A percentile compares a stretch with the other conserved stretches of the same genome.
Evolutionary conservation across 352 stramenopile species (phyloP).

Genomic region (Elongisporangium anandrum): DNA sequence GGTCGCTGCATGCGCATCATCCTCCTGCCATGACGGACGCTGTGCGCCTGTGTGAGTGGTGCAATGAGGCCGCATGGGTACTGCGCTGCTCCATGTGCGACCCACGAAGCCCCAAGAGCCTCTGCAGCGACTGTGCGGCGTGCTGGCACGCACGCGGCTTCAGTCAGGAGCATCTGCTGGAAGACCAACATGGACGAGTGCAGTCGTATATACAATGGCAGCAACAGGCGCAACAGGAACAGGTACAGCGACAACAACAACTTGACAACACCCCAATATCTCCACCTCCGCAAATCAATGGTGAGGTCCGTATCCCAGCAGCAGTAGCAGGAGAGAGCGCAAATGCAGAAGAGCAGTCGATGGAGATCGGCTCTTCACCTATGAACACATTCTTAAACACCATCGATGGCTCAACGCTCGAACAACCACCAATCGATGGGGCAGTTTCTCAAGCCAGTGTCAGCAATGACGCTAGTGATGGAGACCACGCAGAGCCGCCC

Average conservation of each 20-base stretch:
- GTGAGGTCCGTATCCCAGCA: background rate
- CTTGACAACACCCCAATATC: background rate
- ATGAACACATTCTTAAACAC: background rate
- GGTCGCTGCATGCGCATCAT: background rate
- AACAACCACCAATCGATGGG: background rate
- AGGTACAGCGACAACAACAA: background rate
- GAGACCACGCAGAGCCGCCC: background rate
- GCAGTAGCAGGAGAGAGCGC: background rate
- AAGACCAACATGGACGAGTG: conserved; percentile 13
- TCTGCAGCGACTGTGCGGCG: conserved; percentile 22
- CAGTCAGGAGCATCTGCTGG: conserved; percentile 24
- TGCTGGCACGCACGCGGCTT: conserved; percentile 38
- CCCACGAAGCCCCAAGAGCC: conserved; percentile 21
- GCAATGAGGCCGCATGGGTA: conserved; percentile 16
- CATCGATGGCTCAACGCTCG: background rate
- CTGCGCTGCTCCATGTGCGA: conserved; percentile 34
- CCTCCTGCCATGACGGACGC: background rate
- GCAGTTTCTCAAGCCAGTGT: background rate
- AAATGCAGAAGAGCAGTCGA: background rate
- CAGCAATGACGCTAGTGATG: background rate
- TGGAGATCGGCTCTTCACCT: background rate
- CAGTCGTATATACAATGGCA: conserved; percentile 20
- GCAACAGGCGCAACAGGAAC: no score
- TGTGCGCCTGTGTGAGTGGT: conserved; percentile 26
- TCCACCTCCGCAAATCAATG: background rate